Evolutionary conservation across 192 early-diverging fungal species (phyloP).

Genomic region (Lobosporangium transversale): DNA sequence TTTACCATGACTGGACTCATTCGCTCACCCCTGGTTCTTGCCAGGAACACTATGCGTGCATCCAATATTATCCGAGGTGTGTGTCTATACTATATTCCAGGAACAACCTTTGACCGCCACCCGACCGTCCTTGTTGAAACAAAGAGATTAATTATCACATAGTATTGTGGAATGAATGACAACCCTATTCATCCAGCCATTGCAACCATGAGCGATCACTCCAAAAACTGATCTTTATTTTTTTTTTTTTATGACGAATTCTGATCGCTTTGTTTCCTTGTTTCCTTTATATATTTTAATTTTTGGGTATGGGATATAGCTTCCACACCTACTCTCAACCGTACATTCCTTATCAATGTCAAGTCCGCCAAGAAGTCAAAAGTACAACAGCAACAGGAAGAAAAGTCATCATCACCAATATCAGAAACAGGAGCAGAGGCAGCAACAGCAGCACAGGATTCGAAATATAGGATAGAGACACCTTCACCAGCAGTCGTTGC

Average conservation of each 20-base stretch:
- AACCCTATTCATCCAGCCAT: too few species aligned
- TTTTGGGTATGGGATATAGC: too few species aligned
- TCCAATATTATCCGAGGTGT: slow-evolving; percentile 37
- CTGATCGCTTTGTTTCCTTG: slow-evolving; percentile 1
- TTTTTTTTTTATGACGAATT: too few species aligned
- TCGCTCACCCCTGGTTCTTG: slow-evolving; percentile 38
- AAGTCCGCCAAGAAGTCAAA: slow-evolving; percentile 39
- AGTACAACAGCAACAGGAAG: background rate
- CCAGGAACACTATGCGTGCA: slow-evolving; percentile 37
- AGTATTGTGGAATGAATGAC: too few species aligned
- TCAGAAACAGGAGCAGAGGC: slow-evolving; percentile 13
- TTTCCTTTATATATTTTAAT: too few species aligned
- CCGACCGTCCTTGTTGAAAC: too few species aligned
- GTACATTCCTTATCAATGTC: slow-evolving; percentile 46
- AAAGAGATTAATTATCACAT: too few species aligned
- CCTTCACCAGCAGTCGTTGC: slow-evolving; percentile 36
- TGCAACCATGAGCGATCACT: too few species aligned
- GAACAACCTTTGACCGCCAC: too few species aligned
- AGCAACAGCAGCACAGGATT: slow-evolving; percentile 1
- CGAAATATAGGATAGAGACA: slow-evolving; percentile 49
- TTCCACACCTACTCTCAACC: slow-evolving; percentile 25
- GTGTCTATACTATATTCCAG: too few species aligned
- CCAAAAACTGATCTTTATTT: too few species aligned
- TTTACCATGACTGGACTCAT: slow-evolving; percentile 43
- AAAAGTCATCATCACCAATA: background rate